phyloP scores from a whole-genome alignment of 805 yeast genomes.

The Metschnikowia matae region DNA sequence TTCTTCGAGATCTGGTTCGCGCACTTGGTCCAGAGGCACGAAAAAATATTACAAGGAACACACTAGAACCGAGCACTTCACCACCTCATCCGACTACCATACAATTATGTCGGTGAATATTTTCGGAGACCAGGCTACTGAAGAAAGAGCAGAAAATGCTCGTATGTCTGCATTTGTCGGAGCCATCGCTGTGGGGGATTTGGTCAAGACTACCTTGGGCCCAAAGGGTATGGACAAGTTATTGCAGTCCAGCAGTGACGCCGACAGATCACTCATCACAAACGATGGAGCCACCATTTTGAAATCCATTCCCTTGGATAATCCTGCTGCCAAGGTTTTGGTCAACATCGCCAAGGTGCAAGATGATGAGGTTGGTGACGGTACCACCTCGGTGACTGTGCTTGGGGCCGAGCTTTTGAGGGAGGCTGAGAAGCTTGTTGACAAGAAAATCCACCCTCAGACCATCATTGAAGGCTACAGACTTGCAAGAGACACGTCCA shows the following conservation, averaged over 20 bases:
- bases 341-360: conserved; percentile 95
- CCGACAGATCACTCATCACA: conserved; percentile 73
- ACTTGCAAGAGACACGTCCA: conserved; percentile 82
- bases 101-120: conserved; percentile 72
- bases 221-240: conserved; percentile 99
- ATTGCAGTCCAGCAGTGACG: conserved; percentile 76
- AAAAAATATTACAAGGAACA: conserved; percentile 3
- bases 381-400: conserved; percentile 95
- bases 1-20: conserved; percentile 3
- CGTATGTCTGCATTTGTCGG: conserved; percentile 97
- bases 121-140: conserved; percentile 95
- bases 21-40: conserved; percentile 2
- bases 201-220: conserved; percentile 90
- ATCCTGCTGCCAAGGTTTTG: conserved; percentile 94
- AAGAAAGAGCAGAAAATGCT: conserved; percentile 97
- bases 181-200: conserved; percentile 98
- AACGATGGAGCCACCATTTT: conserved; percentile 98
- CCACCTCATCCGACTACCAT: neutral
- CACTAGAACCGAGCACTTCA: neutral
- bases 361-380: conserved; percentile 98
- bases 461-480: conserved; percentile 95
- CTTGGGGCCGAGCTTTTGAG: conserved; percentile 85
- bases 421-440: conserved; percentile 91
- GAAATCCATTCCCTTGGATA: conserved; percentile 89
- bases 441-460: conserved; percentile 94